Base-by-base conservation (phyloP, 305 asterid species). In the Fraxinus latifolia region DNA sequence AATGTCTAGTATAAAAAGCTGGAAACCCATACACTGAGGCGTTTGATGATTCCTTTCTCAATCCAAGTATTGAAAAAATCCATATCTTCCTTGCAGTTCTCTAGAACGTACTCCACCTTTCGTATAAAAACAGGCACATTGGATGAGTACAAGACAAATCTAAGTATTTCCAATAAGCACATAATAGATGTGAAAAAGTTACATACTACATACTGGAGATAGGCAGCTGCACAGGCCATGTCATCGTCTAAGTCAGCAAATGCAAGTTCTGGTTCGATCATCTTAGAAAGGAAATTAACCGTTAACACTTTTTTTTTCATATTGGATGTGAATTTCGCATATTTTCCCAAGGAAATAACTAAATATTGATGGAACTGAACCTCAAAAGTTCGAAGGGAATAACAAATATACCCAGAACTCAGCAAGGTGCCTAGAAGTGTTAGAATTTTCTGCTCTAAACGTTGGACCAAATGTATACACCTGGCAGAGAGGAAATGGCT, bases 151-250 rank as follows among this genome's bases (percentile, higher is more conserved):
- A 55, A 73, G 25, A 5, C 32, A 75, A 81, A 27, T 39, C 17
- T 32, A 8, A 58, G 67, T 39, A 37, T 42, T 31, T 32, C 65
- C 19, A 74, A 77, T 58, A 76, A 84, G 77, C 80, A 32, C 42
- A 78, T 78, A 78, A 84, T 79, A 87, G 93, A 84, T 86, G 80
- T 82, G 92, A 82, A 83, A 47, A 86, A 87, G 97, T 90, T 89
- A 96, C 99, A 87, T 96, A 96, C 99, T 89, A 96, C 99, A 83
- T 96, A 96, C 98, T 96, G 99, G 97, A 96, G 99, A 93, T 94
- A 96, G 78, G 98, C 98, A 71, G 97, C 91, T 77, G 98, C 99
- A 90, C 99, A 96, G 85, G 98, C 97, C 98, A 94, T 94, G 93
- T 96, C 98, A 88, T 96, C 99, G 67, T 91, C 93, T 71, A 91